These are phyloP conservation scores for Solanum ossicruentum DNA, from an alignment of 257 asterid species.

Conservation along the genomic window DNA sequence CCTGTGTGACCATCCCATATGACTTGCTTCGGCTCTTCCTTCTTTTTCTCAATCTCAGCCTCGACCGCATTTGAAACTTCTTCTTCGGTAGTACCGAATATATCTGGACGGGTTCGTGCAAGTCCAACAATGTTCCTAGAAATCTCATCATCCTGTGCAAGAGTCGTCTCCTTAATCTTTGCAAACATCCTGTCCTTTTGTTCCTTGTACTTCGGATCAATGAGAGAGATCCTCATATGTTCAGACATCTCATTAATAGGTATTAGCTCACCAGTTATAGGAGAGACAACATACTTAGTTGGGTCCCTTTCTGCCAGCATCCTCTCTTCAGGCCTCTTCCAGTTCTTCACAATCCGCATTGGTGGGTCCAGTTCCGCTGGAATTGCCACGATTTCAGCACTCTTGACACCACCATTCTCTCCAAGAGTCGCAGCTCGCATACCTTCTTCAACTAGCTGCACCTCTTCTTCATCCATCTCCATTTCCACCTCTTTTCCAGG, in stretches of 20 bases:
- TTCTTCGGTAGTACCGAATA: constrained; percentile 96
- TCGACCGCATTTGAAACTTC: constrained; percentile 95
- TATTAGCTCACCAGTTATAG: constrained; percentile 82
- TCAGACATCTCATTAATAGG: constrained; percentile 89
- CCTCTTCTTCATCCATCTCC: constrained; percentile 99
- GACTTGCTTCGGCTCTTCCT: constrained; percentile 91
- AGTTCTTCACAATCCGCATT: constrained; percentile 88
- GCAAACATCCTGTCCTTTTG: constrained; percentile 98
- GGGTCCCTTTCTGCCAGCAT: constrained; percentile 77
- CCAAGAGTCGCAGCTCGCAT: constrained; percentile 79
- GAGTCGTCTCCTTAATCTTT: constrained; percentile 87
- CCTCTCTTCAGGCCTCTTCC: constrained; percentile 96
- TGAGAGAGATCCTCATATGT: constrained; percentile 92
- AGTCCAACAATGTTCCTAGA: constrained; percentile 91
- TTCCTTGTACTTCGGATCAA: constrained; percentile 91
- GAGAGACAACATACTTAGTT: constrained; percentile 73
- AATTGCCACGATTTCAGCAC: constrained; percentile 25
- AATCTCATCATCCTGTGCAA: constrained; percentile 91
- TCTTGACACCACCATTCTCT: constrained; percentile 41
- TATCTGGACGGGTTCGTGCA: constrained; percentile 89
- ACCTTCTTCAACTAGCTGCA: constrained; percentile 87
- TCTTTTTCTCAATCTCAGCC: constrained; percentile 92
- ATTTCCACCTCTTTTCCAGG: constrained; percentile 90
- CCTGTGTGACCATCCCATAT: constrained; percentile 98
- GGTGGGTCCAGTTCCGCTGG: constrained; percentile 73